These are phyloP conservation scores for Russula abietina DNA, from an alignment of 768 basidiomycete species.

Conservation along the genomic window DNA sequence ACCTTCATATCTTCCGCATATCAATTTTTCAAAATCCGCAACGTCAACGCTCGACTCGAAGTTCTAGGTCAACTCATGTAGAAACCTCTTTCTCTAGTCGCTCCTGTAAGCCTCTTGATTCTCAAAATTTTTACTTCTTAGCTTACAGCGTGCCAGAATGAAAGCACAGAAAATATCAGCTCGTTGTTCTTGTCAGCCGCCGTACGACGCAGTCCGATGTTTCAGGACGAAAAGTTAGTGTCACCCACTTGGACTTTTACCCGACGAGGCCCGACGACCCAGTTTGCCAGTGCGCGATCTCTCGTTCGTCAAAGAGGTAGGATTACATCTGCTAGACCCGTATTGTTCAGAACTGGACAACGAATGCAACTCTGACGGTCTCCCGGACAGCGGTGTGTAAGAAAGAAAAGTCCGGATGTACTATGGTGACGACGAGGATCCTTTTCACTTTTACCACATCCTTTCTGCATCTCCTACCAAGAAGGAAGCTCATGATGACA, in stretches of 20 bases:
- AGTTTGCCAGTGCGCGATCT: no score
- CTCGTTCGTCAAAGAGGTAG: no score
- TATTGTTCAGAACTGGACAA: no score
- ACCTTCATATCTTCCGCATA: slow-evolving; percentile 15
- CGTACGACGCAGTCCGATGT: no score
- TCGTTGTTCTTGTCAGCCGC: no score
- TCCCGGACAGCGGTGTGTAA: no score
- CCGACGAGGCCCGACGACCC: no score
- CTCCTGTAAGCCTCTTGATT: background rate
- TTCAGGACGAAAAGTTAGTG: slow-evolving; percentile 1
- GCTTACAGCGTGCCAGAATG: background rate
- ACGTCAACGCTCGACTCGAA: slow-evolving; percentile 1
- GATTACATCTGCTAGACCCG: no score
- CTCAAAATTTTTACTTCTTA: background rate
- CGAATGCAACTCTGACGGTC: no score
- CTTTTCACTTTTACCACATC: slow-evolving; percentile 19
- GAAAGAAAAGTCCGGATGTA: no score
- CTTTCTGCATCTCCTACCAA: slow-evolving; percentile 1
- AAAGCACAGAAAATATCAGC: background rate
- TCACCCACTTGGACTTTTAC: background rate
- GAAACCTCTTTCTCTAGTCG: slow-evolving; percentile 4
- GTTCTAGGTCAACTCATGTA: slow-evolving; percentile 15
- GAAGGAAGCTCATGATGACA: background rate
- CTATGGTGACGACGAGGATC: slow-evolving; percentile 22
- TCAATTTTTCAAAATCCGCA: background rate